phyloP scores from a whole-genome alignment of 176 grass and related monocot species.

The Dendrocalamus sinicus region DNA sequence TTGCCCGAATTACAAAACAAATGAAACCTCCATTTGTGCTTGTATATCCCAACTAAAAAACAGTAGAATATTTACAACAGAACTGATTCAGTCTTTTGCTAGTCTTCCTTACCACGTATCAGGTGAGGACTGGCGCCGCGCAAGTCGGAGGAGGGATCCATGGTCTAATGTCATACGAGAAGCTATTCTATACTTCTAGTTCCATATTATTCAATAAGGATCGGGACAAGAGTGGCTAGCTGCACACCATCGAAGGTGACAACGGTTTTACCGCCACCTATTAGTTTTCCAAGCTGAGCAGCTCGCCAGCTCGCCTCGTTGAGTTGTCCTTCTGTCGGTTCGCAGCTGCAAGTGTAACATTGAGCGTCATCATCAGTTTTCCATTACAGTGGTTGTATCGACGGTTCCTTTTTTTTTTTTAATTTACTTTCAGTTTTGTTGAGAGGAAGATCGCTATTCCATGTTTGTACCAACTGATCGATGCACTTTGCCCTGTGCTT shows the following conservation, averaged over 20 bases:
- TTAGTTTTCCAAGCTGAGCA: neutral
- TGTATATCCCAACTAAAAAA: too few relatives aligned
- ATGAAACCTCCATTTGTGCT: too few relatives aligned
- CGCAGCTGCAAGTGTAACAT: neutral
- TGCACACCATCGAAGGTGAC: neutral
- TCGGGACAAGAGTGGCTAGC: neutral
- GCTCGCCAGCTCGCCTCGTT: neutral
- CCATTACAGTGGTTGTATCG: neutral
- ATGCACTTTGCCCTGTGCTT: neutral
- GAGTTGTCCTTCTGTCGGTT: neutral
- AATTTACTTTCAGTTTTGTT: neutral
- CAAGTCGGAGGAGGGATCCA: conserved; percentile 90
- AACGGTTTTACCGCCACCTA: neutral
- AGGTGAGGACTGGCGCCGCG: conserved; percentile 87
- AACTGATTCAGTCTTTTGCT: conserved; percentile 2
- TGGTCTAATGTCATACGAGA: conserved; percentile 87
- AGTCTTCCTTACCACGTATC: conserved; percentile 34
- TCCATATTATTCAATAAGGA: neutral
- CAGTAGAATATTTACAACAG: neutral
- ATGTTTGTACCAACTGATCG: conserved; percentile 7
- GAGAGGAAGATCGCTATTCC: neutral
- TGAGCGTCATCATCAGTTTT: neutral
- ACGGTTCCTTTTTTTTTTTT: neutral
- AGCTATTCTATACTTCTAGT: conserved; percentile 52
- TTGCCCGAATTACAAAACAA: neutral